Conservation (phyloP, 2,329 filamentous ascomycete species). For the Emmonsiellopsis sp. region DNA sequence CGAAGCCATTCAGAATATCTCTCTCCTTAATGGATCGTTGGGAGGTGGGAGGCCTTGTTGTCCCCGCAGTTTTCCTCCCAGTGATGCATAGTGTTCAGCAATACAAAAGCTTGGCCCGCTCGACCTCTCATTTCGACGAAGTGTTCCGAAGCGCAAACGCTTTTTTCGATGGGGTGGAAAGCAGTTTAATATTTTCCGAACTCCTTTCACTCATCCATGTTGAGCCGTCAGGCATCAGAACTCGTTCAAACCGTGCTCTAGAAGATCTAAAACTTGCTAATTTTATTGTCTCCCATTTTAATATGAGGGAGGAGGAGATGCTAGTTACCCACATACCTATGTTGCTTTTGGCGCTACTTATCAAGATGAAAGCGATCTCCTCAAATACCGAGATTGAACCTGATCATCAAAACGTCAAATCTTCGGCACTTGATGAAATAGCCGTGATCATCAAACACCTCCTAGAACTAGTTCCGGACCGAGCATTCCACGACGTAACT, state of each 20-base stretch:
- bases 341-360: slow-evolving; percentile 55
- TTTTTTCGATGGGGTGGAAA: slow-evolving; percentile 97
- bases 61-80: slow-evolving; percentile 80
- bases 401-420: slow-evolving; percentile 8
- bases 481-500: slow-evolving; percentile 41
- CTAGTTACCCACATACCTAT: slow-evolving; percentile 74
- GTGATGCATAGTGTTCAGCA: slow-evolving; percentile 69
- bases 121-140: slow-evolving; percentile 68
- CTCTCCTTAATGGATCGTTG: slow-evolving; percentile 95
- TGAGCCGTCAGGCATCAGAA: slow-evolving; percentile 42
- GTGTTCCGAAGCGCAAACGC: slow-evolving; percentile 87
- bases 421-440: slow-evolving; percentile 22
- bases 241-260: slow-evolving; percentile 40
- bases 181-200: slow-evolving; percentile 83
- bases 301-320: slow-evolving; percentile 95
- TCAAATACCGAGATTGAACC: slow-evolving; percentile 11
- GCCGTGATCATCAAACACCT: slow-evolving; percentile 46
- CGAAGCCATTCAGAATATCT: slow-evolving; percentile 81
- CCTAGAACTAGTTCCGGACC: slow-evolving; percentile 56
- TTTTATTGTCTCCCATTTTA: slow-evolving; percentile 83
- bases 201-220: slow-evolving; percentile 57
- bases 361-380: slow-evolving; percentile 34
- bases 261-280: slow-evolving; percentile 63
- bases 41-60: slow-evolving; percentile 87
- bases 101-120: slow-evolving; percentile 58